Evolutionary conservation across 2,329 filamentous ascomycete species (phyloP).

Genomic region (Ustilaginoidea virens): DNA sequence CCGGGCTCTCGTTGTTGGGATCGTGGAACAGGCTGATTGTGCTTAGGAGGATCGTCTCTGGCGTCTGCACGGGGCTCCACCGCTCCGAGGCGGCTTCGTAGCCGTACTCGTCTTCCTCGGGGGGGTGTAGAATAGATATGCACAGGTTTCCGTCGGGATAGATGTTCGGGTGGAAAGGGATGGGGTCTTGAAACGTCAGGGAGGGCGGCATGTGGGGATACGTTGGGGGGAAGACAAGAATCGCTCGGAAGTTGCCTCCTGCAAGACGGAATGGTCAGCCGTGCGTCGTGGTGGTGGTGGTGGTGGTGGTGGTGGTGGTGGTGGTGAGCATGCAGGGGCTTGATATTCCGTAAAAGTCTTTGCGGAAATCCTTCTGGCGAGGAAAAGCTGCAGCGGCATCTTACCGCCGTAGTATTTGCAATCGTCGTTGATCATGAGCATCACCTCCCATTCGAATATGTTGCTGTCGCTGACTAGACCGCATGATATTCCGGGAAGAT

Average conservation of each 20-base stretch:
- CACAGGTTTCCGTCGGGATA: slow-evolving; percentile 80
- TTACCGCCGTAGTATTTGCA: slow-evolving; percentile 85
- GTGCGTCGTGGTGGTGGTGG: background rate
- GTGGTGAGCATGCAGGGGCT: too few relatives aligned
- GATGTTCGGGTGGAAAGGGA: slow-evolving; percentile 89
- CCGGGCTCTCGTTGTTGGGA: slow-evolving; percentile 90
- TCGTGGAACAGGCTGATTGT: slow-evolving; percentile 86
- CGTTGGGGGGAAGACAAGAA: slow-evolving; percentile 65
- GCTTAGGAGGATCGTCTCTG: slow-evolving; percentile 82
- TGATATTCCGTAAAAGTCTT: background rate
- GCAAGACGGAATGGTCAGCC: background rate
- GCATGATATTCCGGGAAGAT: slow-evolving; percentile 87
- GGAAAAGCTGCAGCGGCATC: slow-evolving; percentile 12
- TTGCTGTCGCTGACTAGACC: slow-evolving; percentile 74
- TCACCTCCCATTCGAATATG: slow-evolving; percentile 96
- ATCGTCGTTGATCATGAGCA: slow-evolving; percentile 95
- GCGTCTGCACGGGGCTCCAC: slow-evolving; percentile 89
- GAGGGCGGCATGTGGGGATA: slow-evolving; percentile 83
- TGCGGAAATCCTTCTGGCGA: too few relatives aligned
- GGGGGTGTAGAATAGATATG: slow-evolving; percentile 92
- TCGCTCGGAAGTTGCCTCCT: slow-evolving; percentile 88
- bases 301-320: too few relatives aligned
- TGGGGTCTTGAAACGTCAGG: slow-evolving; percentile 70
- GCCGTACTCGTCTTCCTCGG: slow-evolving; percentile 84
- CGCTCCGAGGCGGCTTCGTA: slow-evolving; percentile 85